These are phyloP conservation scores for Nemania sp. DNA, from an alignment of 2,329 filamentous ascomycete species.

Conservation along the genomic window DNA sequence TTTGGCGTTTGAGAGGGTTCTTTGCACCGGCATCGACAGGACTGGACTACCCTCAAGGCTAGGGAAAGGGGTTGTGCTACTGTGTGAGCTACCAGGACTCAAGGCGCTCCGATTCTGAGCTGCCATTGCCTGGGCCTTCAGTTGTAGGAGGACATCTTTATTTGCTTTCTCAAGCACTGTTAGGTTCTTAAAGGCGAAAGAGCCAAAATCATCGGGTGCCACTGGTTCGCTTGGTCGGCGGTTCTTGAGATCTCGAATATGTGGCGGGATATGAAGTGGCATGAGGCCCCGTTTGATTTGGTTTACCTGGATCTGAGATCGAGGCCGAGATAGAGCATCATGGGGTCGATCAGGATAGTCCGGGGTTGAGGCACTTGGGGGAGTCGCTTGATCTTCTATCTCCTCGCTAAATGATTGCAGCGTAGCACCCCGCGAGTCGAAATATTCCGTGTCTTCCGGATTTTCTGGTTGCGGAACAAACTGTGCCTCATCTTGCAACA, in stretches of 20 bases:
- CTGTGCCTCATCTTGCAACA: conserved; percentile 93
- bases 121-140: conserved; percentile 86
- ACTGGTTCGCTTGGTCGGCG: conserved; percentile 90
- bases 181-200: conserved; percentile 95
- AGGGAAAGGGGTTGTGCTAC: conserved; percentile 63
- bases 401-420: conserved; percentile 92
- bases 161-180: conserved; percentile 97
- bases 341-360: conserved; percentile 90
- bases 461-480: conserved; percentile 93
- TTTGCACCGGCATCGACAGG: conserved; percentile 77
- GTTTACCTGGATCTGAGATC: conserved; percentile 74
- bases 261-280: conserved; percentile 93
- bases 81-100: conserved; percentile 50
- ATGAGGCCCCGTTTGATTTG: conserved; percentile 89
- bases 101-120: conserved; percentile 58
- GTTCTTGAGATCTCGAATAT: conserved; percentile 88
- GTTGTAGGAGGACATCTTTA: conserved; percentile 96
- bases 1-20: conserved; percentile 83
- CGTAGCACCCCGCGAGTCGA: conserved; percentile 88
- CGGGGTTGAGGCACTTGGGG: conserved; percentile 70
- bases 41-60: conserved; percentile 85
- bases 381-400: conserved; percentile 84
- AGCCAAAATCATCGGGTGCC: conserved; percentile 89
- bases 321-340: conserved; percentile 87
- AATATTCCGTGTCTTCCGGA: conserved; percentile 97